Conservation (phyloP, 441 rosid genomes). For the Geranium incanum region DNA sequence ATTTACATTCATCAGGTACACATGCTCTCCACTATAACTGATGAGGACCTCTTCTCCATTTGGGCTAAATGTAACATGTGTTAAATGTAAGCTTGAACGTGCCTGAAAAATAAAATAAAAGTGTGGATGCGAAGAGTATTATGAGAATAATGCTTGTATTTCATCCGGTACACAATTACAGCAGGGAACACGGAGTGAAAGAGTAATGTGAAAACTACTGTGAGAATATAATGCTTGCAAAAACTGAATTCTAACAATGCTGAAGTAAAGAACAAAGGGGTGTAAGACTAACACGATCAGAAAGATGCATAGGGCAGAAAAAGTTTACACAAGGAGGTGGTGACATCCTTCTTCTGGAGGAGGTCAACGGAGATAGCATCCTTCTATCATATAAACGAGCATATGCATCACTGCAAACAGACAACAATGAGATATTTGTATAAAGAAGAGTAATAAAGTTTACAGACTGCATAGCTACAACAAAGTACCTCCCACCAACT, state of each 20-base stretch:
- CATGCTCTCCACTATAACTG: slow-evolving; percentile 96
- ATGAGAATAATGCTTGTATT: no score
- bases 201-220: slow-evolving; percentile 1
- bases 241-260: not conserved
- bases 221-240: not conserved
- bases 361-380: slow-evolving; percentile 79
- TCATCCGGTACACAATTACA: not conserved
- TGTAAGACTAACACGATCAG: slow-evolving; percentile 68
- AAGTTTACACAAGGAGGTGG: slow-evolving; percentile 91
- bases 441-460: not conserved
- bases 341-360: slow-evolving; percentile 53
- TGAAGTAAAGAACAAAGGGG: slow-evolving; percentile 12
- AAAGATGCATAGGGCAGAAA: slow-evolving; percentile 98
- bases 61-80: slow-evolving; percentile 95
- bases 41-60: slow-evolving; percentile 90
- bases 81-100: slow-evolving; percentile 69
- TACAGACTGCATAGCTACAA: slow-evolving; percentile 7
- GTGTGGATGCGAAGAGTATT: no score
- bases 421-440: slow-evolving; percentile 21
- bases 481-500: slow-evolving; percentile 83
- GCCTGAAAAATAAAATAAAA: slow-evolving; percentile 45
- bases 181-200: not conserved
- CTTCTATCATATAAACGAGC: slow-evolving; percentile 96
- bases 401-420: slow-evolving; percentile 83
- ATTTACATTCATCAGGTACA: slow-evolving; percentile 71